Base-by-base conservation (phyloP, 1,139 yeast species). In the Candida smagusa region DNA sequence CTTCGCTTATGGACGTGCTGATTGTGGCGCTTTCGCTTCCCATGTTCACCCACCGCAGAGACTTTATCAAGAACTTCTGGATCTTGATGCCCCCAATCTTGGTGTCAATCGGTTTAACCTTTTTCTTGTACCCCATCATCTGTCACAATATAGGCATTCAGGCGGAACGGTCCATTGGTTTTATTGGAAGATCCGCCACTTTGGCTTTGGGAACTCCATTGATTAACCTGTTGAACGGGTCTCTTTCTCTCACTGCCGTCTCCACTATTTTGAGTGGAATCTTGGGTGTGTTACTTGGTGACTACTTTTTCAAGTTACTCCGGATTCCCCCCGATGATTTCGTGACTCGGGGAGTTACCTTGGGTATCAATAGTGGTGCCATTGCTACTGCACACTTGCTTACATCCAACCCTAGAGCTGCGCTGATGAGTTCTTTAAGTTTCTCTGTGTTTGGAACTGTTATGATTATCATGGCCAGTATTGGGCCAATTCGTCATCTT, bases 281-380 rank as follows among this genome's bases (percentile, higher is more conserved):
- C 8, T 59, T 82, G 33, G 95, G 95, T 1, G 92, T 84, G 0
- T 59, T 85, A 28, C 63, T 80, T 26, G 90, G 92, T 7, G 85
- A 79, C 39, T 45, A 53, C 16, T 47, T 72, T 54, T 53, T 60
- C 71, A 52, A 62, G 54, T 35, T 75, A 34, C 44, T 84, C 30
- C 56, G 81, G 32, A 71, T 85, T 3, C 68, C 79, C 4, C 69
- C 73, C 25, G 75, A 77, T 49, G 94, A 85, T 54, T 85, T 76
- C 52, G 81, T 85, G 6, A 81, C 90, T 0, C 61, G 90, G 45
- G 95, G 95, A 1, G 78, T 84, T 11, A 79, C 87, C 1, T 61
- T 84, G 38, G 95, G 95, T 2, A 74, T 84, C 35, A 83, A 82
- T 52, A 82, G 90, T 50, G 87, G 90, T 5, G 95, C 95, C 1